phyloP scores from a whole-genome alignment of 495 filamentous ascomycete genomes.

The Aspergillus coremiiformis region DNA sequence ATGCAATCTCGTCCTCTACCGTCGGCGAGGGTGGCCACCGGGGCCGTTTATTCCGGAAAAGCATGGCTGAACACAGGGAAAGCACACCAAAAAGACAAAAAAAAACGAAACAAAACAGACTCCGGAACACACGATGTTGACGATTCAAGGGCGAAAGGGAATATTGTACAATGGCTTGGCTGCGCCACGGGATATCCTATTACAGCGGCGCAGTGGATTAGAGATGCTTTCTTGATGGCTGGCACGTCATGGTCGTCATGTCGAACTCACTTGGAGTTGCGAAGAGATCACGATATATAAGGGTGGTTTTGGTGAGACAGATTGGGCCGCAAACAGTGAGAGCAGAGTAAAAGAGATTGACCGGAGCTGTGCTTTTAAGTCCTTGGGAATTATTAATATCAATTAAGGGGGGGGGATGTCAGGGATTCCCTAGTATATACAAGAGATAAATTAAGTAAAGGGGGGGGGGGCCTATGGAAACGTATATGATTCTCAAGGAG shows the following conservation, averaged over 20 bases:
- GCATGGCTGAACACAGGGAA: slow-evolving; percentile 20
- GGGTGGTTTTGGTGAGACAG: not conserved
- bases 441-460: slow-evolving; percentile 2
- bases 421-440: not conserved
- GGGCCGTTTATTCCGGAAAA: slow-evolving; percentile 22
- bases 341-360: not conserved
- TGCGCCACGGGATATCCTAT: slow-evolving; percentile 12
- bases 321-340: not conserved
- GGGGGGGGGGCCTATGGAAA: slow-evolving; percentile 4
- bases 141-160: not conserved
- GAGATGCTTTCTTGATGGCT: slow-evolving; percentile 13
- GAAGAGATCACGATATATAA: slow-evolving; percentile 3
- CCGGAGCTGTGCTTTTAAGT: not conserved
- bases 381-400: slow-evolving; percentile 1
- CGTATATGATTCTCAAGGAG: slow-evolving; percentile 10
- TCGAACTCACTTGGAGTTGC: slow-evolving; percentile 14
- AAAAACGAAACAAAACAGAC: slow-evolving; percentile 3
- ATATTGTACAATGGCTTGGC: not conserved
- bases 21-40: slow-evolving; percentile 37
- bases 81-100: slow-evolving; percentile 3
- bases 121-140: not conserved
- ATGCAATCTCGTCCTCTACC: slow-evolving; percentile 39
- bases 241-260: slow-evolving; percentile 19
- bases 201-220: slow-evolving; percentile 12
- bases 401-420: not conserved